These are phyloP conservation scores for Penicilliopsis zonata DNA, from an alignment of 495 filamentous ascomycete genomes.

Conservation along the genomic window DNA sequence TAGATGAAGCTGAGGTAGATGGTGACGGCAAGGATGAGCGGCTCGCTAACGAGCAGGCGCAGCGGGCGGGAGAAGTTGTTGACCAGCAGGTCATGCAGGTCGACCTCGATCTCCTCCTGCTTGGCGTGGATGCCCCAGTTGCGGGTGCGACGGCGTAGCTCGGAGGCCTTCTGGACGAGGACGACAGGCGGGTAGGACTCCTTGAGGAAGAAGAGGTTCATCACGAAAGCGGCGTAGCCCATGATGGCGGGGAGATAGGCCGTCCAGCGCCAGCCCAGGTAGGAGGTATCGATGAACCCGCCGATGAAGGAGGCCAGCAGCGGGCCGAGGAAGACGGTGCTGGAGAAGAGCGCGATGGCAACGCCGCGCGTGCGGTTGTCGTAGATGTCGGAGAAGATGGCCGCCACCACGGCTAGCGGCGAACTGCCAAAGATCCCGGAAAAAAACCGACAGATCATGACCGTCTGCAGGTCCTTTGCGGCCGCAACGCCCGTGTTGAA, in stretches of 20 bases:
- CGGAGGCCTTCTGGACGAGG: constrained; percentile 61
- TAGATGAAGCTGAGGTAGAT: constrained; percentile 80
- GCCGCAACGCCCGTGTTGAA: constrained; percentile 62
- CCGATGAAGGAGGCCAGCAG: constrained; percentile 75
- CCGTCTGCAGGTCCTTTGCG: constrained; percentile 70
- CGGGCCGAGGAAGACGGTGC: constrained; percentile 75
- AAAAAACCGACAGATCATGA: constrained; percentile 78
- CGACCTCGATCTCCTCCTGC: constrained; percentile 85
- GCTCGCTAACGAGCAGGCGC: constrained; percentile 67
- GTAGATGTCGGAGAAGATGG: constrained; percentile 84
- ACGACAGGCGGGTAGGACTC: constrained; percentile 82
- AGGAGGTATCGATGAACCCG: constrained; percentile 63
- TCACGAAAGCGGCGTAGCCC: constrained; percentile 55
- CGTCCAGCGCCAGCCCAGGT: constrained; percentile 83
- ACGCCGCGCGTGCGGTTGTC: constrained; percentile 57
- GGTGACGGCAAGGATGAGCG: constrained; percentile 60
- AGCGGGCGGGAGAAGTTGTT: constrained; percentile 81
- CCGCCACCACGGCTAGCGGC: constrained; percentile 73
- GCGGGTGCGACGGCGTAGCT: constrained; percentile 67
- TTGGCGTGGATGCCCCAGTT: constrained; percentile 95
- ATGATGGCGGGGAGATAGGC: constrained; percentile 62
- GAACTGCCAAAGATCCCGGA: constrained; percentile 61
- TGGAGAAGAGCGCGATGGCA: constrained; percentile 57
- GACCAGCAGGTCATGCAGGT: constrained; percentile 60
- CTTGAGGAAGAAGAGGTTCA: constrained; percentile 60